Base-by-base conservation (phyloP, 441 rosid genomes). In the Arabidopsis lyrata region DNA sequence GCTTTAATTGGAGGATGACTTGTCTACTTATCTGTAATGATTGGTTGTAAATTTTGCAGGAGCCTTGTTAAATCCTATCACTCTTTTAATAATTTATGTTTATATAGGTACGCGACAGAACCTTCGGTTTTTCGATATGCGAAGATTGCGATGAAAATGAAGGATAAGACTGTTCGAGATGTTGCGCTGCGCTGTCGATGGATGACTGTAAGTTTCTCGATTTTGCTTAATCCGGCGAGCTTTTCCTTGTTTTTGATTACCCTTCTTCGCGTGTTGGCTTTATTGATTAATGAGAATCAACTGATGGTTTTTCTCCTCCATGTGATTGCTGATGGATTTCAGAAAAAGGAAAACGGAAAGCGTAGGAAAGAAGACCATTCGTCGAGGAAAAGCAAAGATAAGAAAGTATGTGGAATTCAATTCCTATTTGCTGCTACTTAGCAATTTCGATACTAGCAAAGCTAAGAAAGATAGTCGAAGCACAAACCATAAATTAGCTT, bases 331-430 rank as follows among this genome's bases (percentile, higher is more conserved):
- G 36, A 2, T 55, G 74, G 29, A 29, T 72, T 81, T 22, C 87
- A 93, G 98, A 93, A 83, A 82, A 93, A 90, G 81, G 98, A 89
- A 80, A 87, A 81, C 45, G 90, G 97, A 52, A 93, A 93, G 82
- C 82, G 95, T 75, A 89, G 97, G 83, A 89, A 91, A 79, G 98
- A 93, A 49, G 97, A 93, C 36, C 95, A 85, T 81, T 84, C 95
- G 14, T 81, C 92, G 45, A 82, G 95, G 86, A 90, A 88, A 83
- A 89, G 77, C 67, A 92, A 86, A 81, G 98, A 92, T 72, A 86
- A 85, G 78, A 89, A 85, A 86, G 98, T 92, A 86, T 69, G 69
- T 53, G 41, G 52, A 29, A n/a, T 54, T 69, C 10, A 36, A 11
- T 47, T 72, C 57, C 15, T 27, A 2, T n/a, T 8, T 63, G 4